Conservation (phyloP, 1,284 basidiomycete genomes). For the Cutaneotrichosporon curvatum region DNA sequence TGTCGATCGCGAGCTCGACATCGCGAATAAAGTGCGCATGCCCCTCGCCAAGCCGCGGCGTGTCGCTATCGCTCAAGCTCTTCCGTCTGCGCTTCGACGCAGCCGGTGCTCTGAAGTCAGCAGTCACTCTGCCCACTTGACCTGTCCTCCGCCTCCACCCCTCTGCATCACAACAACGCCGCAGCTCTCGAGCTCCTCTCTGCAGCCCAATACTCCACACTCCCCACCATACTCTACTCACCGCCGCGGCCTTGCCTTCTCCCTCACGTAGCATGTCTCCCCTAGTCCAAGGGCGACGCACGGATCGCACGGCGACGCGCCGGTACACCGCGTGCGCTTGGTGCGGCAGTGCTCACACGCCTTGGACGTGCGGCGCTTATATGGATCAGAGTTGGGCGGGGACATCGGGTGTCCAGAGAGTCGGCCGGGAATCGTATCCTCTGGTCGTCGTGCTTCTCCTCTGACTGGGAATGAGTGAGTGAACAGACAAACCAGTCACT, state of each 20-base stretch:
- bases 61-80: constrained; percentile 1
- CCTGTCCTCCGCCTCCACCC: too few species aligned
- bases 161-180: too few species aligned
- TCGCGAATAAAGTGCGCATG: constrained; percentile 16
- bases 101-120: constrained; percentile 11
- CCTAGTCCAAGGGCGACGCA: constrained; percentile 15
- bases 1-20: constrained; percentile 16
- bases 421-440: too few species aligned
- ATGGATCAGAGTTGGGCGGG: constrained; percentile 3
- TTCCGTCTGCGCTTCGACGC: constrained; percentile 16
- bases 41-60: constrained; percentile 9
- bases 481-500: too few species aligned
- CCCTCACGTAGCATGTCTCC: constrained; percentile 18
- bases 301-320: constrained; percentile 21
- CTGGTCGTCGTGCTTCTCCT: too few species aligned
- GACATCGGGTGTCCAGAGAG: neutral
- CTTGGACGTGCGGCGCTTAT: constrained; percentile 17
- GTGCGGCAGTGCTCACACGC: constrained; percentile 26
- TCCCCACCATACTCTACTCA: constrained; percentile 9
- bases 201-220: too few species aligned
- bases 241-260: constrained; percentile 24
- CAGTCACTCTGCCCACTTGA: too few species aligned
- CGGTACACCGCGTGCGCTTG: constrained; percentile 21
- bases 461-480: too few species aligned
- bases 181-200: too few species aligned